These are phyloP conservation scores for Yamagishiella unicocca DNA, from an alignment of 139 green algal species.

Conservation along the genomic window DNA sequence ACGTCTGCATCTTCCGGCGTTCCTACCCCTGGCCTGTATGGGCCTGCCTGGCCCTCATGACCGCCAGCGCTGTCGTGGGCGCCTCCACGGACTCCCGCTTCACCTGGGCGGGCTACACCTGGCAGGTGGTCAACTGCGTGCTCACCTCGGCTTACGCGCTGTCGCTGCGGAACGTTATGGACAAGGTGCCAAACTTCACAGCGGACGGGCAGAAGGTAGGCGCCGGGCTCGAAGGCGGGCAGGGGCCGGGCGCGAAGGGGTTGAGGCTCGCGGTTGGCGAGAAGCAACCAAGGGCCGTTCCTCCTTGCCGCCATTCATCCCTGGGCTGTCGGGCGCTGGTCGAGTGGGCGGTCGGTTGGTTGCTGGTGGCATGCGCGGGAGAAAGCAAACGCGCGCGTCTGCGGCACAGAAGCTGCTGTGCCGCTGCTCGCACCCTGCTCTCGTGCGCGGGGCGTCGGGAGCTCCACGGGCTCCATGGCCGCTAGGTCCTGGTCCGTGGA, in stretches of 20 bases:
- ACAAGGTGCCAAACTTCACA: conserved; percentile 66
- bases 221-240: neutral
- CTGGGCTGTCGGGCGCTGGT: too few species aligned
- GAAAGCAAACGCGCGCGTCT: too few species aligned
- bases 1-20: conserved; percentile 84
- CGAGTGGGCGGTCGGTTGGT: too few species aligned
- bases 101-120: conserved; percentile 56
- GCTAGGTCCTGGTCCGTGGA: too few species aligned
- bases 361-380: too few species aligned
- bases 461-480: too few species aligned
- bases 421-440: too few species aligned
- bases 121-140: conserved; percentile 82
- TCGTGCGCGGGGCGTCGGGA: too few species aligned
- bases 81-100: conserved; percentile 88
- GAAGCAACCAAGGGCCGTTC: too few species aligned
- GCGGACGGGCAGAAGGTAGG: conserved; percentile 53
- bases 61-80: conserved; percentile 79
- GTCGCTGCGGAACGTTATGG: conserved; percentile 86
- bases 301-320: too few species aligned
- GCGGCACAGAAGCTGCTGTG: too few species aligned
- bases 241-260: neutral
- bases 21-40: conserved; percentile 72
- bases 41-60: conserved; percentile 82
- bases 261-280: too few species aligned
- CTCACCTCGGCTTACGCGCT: conserved; percentile 86